A percentile compares a stretch with the other conserved stretches of the same genome.
These are phyloP conservation scores for Wallacemonas collosoma DNA, from an alignment of 208 protist species.

Conservation along the genomic window DNA sequence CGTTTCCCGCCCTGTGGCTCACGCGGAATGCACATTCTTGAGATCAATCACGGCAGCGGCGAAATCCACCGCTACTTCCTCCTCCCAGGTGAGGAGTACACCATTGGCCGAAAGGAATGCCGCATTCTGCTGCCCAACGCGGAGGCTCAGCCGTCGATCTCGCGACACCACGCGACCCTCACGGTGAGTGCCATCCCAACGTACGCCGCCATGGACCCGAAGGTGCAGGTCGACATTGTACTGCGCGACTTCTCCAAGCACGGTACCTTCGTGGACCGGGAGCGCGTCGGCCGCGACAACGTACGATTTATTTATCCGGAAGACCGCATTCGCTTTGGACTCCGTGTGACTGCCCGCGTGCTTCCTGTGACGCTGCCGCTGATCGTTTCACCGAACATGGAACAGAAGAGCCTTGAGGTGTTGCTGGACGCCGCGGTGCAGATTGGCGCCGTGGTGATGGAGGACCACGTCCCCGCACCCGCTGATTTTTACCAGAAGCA, in stretches of 20 bases:
- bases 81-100: slow-evolving; percentile 59
- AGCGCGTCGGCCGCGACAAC: slow-evolving; percentile 62
- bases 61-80: slow-evolving; percentile 69
- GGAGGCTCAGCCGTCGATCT: slow-evolving; percentile 67
- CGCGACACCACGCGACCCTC: slow-evolving; percentile 71
- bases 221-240: slow-evolving; percentile 32
- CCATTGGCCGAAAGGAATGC: slow-evolving; percentile 73
- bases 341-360: slow-evolving; percentile 58
- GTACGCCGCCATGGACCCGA: slow-evolving; percentile 33
- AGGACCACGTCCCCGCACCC: slow-evolving; percentile 45
- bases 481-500: slow-evolving; percentile 51
- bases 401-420: slow-evolving; percentile 22
- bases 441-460: slow-evolving; percentile 52
- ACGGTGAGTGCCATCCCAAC: slow-evolving; percentile 34
- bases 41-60: slow-evolving; percentile 65
- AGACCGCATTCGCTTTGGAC: slow-evolving; percentile 65
- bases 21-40: slow-evolving; percentile 78
- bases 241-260: slow-evolving; percentile 73
- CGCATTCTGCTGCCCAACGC: slow-evolving; percentile 48
- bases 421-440: slow-evolving; percentile 36
- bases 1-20: background rate
- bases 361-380: slow-evolving; percentile 48
- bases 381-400: slow-evolving; percentile 42
- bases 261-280: slow-evolving; percentile 69
- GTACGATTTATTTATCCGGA: slow-evolving; percentile 56